Percentiles rank a stretch among this genome's conserved stretches.
These are phyloP conservation scores for Gaertneriomyces sp. DNA, from an alignment of 192 early-diverging fungal genomes.

Conservation along the genomic window DNA sequence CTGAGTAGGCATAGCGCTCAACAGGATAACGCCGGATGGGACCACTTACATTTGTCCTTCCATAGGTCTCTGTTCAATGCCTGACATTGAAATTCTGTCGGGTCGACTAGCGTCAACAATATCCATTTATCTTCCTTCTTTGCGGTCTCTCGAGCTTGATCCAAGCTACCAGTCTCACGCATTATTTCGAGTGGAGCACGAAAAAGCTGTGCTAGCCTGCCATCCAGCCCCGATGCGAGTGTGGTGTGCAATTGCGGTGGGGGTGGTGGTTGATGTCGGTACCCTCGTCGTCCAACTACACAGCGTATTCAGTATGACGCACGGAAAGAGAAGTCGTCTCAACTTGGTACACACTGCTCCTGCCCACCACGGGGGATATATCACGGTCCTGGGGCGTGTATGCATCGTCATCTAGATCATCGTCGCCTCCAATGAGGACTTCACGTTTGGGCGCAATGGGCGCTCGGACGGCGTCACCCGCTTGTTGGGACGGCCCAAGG, in stretches of 20 bases:
- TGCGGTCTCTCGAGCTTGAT: conserved; percentile 62
- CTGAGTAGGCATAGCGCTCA: not conserved
- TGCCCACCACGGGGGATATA: no score
- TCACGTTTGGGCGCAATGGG: conserved; percentile 82
- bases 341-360: no score
- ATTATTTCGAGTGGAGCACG: conserved; percentile 87
- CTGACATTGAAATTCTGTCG: conserved; percentile 81
- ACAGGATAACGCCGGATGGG: not conserved
- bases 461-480: conserved; percentile 62
- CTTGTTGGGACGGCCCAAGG: not conserved
- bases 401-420: no score
- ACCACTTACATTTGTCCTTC: conserved; percentile 56
- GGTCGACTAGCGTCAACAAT: conserved; percentile 81
- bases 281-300: no score
- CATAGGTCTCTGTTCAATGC: conserved; percentile 91
- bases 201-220: conserved; percentile 66
- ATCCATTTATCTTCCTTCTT: conserved; percentile 70
- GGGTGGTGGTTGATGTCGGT: no score
- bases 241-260: no score
- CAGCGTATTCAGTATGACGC: no score
- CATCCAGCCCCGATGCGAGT: not conserved
- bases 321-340: no score
- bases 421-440: conserved; percentile 27
- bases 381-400: no score
- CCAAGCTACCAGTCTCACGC: conserved; percentile 58